Percentiles rank a stretch among this genome's conserved stretches.
Evolutionary conservation across 805 yeast genomes (phyloP).

Genomic region (Starmerella cellae): DNA sequence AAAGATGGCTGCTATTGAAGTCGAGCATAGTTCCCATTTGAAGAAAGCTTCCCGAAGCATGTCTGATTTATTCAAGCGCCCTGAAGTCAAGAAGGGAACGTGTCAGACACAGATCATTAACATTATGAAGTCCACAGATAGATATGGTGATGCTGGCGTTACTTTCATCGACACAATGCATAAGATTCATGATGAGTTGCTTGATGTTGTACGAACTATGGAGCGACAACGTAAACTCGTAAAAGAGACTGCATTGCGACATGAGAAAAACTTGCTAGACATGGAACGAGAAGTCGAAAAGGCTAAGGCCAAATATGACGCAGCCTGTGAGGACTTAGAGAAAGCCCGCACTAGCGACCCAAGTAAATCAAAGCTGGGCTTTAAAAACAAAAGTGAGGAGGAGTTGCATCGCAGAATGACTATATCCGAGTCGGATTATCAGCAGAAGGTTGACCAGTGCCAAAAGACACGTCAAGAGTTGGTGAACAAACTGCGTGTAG

Average conservation of each 20-base stretch:
- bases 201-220: constrained; percentile 55
- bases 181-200: constrained; percentile 74
- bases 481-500: constrained; percentile 63
- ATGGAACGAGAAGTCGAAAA: constrained; percentile 76
- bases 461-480: constrained; percentile 63
- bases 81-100: constrained; percentile 45
- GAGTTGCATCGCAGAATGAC: constrained; percentile 70
- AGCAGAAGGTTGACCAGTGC: constrained; percentile 58
- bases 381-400: constrained; percentile 85
- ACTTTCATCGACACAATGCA: constrained; percentile 68
- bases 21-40: constrained; percentile 61
- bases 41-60: constrained; percentile 54
- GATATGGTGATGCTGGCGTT: constrained; percentile 52
- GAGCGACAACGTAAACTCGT: constrained; percentile 57
- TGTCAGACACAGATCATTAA: constrained; percentile 53
- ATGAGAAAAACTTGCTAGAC: constrained; percentile 75
- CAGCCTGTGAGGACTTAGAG: constrained; percentile 76
- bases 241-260: constrained; percentile 69
- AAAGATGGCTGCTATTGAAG: constrained; percentile 65
- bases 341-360: constrained; percentile 71
- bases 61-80: constrained; percentile 36
- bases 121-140: constrained; percentile 66
- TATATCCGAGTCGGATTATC: constrained; percentile 75
- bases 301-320: constrained; percentile 65
- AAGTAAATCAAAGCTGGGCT: constrained; percentile 61